Conservation (phyloP, 768 basidiomycete species). For the Lactifluus echinatus region DNA sequence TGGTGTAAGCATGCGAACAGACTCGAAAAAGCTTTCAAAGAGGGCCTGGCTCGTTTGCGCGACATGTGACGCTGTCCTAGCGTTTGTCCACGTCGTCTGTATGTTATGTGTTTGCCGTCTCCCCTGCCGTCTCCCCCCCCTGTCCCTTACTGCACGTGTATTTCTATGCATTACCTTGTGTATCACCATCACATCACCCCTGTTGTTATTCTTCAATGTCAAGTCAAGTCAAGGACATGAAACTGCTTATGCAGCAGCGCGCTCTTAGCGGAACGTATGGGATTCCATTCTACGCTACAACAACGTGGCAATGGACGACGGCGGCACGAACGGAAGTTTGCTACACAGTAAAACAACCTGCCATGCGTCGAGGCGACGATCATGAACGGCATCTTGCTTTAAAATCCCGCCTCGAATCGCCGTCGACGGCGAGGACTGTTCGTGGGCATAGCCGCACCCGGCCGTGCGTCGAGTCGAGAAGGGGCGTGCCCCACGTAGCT, state of each 20-base stretch:
- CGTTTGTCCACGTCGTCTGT: not conserved
- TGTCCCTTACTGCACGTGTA: constrained; percentile 15
- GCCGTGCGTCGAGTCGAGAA: too few relatives aligned
- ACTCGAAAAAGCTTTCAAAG: constrained; percentile 71
- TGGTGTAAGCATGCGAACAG: constrained; percentile 81
- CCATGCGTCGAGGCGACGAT: too few relatives aligned
- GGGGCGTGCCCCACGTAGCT: too few relatives aligned
- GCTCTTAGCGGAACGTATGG: not conserved
- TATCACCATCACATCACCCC: constrained; percentile 1
- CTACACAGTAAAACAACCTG: too few relatives aligned
- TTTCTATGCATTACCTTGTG: constrained; percentile 11
- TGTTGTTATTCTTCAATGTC: not conserved
- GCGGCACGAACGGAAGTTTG: too few relatives aligned
- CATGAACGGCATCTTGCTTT: too few relatives aligned
- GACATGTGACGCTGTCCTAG: not conserved
- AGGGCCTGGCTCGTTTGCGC: constrained; percentile 30
- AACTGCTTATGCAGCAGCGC: not conserved
- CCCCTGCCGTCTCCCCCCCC: not conserved
- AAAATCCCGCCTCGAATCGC: too few relatives aligned
- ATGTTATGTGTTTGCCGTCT: not conserved
- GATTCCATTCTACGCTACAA: too few relatives aligned
- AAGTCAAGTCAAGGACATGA: not conserved
- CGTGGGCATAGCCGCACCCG: too few relatives aligned
- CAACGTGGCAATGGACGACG: too few relatives aligned
- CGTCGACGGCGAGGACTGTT: too few relatives aligned